These are phyloP conservation scores for Iris pallida DNA, from an alignment of 116 monocot genomes.

Conservation along the genomic window DNA sequence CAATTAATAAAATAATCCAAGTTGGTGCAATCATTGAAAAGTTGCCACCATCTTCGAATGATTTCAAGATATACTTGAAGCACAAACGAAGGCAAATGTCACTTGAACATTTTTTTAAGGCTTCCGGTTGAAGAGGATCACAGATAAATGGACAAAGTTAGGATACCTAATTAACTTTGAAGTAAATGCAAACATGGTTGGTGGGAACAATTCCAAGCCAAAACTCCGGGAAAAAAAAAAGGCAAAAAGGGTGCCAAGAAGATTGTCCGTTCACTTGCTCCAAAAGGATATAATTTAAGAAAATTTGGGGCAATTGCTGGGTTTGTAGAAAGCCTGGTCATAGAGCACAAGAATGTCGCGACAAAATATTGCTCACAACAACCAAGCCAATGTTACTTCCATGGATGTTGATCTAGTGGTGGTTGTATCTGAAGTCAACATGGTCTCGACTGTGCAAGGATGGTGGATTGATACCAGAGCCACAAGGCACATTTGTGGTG, in stretches of 20 bases:
- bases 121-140: constrained; percentile 8
- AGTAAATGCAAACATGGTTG: not conserved
- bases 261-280: too few relatives aligned
- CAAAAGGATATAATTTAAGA: not conserved
- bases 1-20: not conserved
- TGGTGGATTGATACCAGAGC: constrained; percentile 5
- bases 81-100: not conserved
- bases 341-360: not conserved
- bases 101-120: not conserved
- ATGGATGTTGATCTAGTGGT: too few relatives aligned
- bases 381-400: constrained; percentile 1
- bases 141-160: not conserved
- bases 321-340: not conserved
- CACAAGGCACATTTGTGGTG: not conserved
- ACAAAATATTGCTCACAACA: not conserved
- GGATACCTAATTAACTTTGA: not conserved
- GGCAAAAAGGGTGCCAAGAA: too few relatives aligned
- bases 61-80: constrained; percentile 2
- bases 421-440: too few relatives aligned
- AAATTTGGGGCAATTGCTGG: not conserved
- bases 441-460: not conserved
- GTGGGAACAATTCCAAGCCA: too few relatives aligned
- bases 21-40: constrained; percentile 6
- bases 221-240: too few relatives aligned
- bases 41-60: not conserved